A percentile compares a stretch with the other conserved stretches of the same genome.
These are phyloP conservation scores for Allodekkera sacchari DNA, from an alignment of 805 yeast genomes.

Conservation along the genomic window DNA sequence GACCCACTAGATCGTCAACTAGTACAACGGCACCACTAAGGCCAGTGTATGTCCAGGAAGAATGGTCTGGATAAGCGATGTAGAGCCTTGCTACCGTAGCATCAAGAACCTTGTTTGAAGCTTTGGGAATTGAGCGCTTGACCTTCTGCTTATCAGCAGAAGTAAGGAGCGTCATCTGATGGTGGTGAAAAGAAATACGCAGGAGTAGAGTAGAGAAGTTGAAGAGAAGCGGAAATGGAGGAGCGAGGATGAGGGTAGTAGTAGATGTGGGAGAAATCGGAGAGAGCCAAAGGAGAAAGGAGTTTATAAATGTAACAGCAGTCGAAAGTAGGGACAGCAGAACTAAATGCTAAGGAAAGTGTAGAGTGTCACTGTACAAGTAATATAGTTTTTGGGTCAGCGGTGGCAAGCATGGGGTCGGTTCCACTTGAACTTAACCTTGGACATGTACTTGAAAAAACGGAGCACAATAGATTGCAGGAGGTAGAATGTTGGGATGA, in stretches of 20 bases:
- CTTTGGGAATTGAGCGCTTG: conserved; percentile 82
- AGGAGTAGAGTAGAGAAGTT: neutral
- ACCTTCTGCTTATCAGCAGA: conserved; percentile 78
- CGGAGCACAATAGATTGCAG: too few relatives aligned
- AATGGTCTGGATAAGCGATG: conserved; percentile 80
- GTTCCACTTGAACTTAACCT: too few relatives aligned
- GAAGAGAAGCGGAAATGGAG: neutral
- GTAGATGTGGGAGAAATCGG: neutral
- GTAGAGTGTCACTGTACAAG: too few relatives aligned
- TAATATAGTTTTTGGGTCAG: too few relatives aligned
- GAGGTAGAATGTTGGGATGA: too few relatives aligned
- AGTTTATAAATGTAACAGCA: too few relatives aligned
- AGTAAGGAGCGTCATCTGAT: conserved; percentile 29
- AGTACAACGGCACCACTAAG: conserved; percentile 78
- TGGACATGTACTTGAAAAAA: too few relatives aligned
- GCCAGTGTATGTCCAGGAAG: conserved; percentile 82
- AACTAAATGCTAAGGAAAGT: too few relatives aligned
- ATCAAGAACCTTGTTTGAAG: conserved; percentile 78
- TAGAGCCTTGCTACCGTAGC: conserved; percentile 86
- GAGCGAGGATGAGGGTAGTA: neutral
- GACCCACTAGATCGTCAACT: conserved; percentile 91
- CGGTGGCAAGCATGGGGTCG: too few relatives aligned
- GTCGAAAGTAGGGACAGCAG: too few relatives aligned
- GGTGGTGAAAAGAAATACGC: neutral
- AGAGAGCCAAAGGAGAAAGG: neutral